Conservation (phyloP, 805 yeast genomes). For the Barnettozyma sucrosica region DNA sequence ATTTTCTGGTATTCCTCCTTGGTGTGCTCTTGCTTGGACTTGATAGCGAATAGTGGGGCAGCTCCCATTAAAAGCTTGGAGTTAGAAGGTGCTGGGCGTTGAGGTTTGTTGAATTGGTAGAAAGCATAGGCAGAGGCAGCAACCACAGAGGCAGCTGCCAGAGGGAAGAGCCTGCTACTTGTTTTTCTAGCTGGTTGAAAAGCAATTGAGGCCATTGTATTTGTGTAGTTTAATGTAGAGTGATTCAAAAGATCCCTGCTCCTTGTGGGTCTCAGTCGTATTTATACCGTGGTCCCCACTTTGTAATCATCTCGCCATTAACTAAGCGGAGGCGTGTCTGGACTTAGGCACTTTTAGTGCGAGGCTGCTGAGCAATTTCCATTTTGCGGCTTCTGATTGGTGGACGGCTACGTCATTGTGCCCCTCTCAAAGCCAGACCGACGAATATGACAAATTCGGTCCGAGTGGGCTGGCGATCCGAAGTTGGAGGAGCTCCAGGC, state of each 20-base stretch:
- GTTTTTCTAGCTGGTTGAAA: slow-evolving; percentile 1
- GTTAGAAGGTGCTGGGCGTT: background rate
- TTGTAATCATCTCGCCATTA: background rate
- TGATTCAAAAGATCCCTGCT: background rate
- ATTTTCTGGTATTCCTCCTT: slow-evolving; percentile 53
- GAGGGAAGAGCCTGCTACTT: slow-evolving; percentile 1
- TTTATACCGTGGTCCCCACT: background rate
- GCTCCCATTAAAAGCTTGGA: slow-evolving; percentile 2
- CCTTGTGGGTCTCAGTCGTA: background rate
- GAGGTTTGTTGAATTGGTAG: slow-evolving; percentile 2
- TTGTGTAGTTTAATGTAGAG: background rate
- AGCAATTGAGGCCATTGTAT: slow-evolving; percentile 8
- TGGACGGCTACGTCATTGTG: background rate
- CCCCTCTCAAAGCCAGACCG: background rate
- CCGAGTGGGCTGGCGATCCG: too few species aligned
- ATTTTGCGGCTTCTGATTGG: slow-evolving; percentile 8
- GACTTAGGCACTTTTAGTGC: background rate
- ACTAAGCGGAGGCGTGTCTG: background rate
- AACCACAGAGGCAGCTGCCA: slow-evolving; percentile 4
- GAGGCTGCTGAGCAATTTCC: background rate
- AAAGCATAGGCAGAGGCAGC: slow-evolving; percentile 3
- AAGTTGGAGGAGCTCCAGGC: too few species aligned
- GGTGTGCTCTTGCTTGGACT: slow-evolving; percentile 9
- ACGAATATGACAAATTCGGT: background rate
- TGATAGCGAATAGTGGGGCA: slow-evolving; percentile 6